A percentile compares a stretch with the other conserved stretches of the same genome.
These are phyloP conservation scores for Fusarium domesticum DNA, from an alignment of 2,329 filamentous ascomycete species.

Conservation along the genomic window DNA sequence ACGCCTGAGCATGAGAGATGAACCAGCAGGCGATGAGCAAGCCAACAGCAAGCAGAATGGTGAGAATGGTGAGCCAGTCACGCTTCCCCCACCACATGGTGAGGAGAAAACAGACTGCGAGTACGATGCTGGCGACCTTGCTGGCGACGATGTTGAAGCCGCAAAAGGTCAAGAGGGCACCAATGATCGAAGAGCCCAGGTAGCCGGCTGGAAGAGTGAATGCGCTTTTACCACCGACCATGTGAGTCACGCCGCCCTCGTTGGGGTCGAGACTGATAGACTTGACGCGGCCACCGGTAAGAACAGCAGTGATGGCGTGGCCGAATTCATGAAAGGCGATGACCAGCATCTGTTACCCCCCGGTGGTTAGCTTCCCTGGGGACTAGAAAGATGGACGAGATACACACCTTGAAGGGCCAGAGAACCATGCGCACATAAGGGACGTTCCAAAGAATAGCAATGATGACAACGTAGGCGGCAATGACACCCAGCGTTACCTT, in stretches of 20 bases:
- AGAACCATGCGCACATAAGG: conserved; percentile 71
- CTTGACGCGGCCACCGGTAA: conserved; percentile 71
- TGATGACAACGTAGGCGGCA: conserved; percentile 67
- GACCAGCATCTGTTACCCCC: conserved; percentile 68
- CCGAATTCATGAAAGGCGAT: conserved; percentile 82
- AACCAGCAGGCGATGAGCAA: conserved; percentile 75
- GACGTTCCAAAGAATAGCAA: conserved; percentile 75
- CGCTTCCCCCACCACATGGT: conserved; percentile 78
- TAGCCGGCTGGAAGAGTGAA: conserved; percentile 76
- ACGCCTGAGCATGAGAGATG: conserved; percentile 69
- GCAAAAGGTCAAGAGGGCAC: conserved; percentile 73
- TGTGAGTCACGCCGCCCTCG: conserved; percentile 76
- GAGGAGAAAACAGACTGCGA: conserved; percentile 73
- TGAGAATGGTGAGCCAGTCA: conserved; percentile 74
- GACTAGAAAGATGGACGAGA: neutral
- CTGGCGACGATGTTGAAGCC: conserved; percentile 79
- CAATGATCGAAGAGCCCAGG: conserved; percentile 72
- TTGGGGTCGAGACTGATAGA: conserved; percentile 73
- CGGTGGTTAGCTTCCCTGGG: neutral
- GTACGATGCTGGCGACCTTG: conserved; percentile 71
- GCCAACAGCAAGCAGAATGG: conserved; percentile 66
- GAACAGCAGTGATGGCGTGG: conserved; percentile 69
- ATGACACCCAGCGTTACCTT: conserved; percentile 69
- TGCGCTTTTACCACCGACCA: conserved; percentile 67
- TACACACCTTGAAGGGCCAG: conserved; percentile 73